Conservation (phyloP, 768 basidiomycete species). For the Mycena vitilis region DNA sequence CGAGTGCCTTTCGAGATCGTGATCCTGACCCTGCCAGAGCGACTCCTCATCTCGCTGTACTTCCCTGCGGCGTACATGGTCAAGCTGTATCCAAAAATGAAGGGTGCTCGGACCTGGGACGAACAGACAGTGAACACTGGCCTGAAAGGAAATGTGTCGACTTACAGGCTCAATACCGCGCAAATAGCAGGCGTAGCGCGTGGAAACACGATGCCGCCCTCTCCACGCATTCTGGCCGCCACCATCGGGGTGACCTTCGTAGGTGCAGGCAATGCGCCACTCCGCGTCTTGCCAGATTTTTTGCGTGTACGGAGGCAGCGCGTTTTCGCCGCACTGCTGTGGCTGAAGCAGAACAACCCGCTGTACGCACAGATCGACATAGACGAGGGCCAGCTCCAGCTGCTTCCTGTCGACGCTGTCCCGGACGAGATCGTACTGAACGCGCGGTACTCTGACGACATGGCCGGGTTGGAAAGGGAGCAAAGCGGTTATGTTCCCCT, state of each 20-base stretch:
- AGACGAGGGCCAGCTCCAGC: slow-evolving; percentile 31
- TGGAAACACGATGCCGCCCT: slow-evolving; percentile 41
- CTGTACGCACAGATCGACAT: slow-evolving; percentile 42
- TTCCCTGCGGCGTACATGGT: slow-evolving; percentile 36
- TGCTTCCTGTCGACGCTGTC: slow-evolving; percentile 47
- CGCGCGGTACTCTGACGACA: slow-evolving; percentile 38
- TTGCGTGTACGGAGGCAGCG: slow-evolving; percentile 40
- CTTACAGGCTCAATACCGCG: slow-evolving; percentile 38
- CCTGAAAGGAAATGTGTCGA: slow-evolving; percentile 49
- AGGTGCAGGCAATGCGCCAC: too few species aligned
- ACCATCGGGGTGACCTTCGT: too few species aligned
- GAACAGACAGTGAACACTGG: slow-evolving; percentile 34
- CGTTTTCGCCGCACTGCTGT: slow-evolving; percentile 42
- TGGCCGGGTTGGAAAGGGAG: slow-evolving; percentile 39
- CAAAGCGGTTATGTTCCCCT: slow-evolving; percentile 45
- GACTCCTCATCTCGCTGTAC: slow-evolving; percentile 35
- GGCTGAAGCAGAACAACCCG: slow-evolving; percentile 47
- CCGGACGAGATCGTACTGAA: slow-evolving; percentile 43
- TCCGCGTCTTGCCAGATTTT: too few species aligned
- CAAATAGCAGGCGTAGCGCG: slow-evolving; percentile 35
- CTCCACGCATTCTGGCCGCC: too few species aligned
- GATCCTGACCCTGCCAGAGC: slow-evolving; percentile 39
- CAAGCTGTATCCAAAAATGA: slow-evolving; percentile 6
- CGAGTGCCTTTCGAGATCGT: slow-evolving; percentile 33
- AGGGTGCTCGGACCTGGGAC: slow-evolving; percentile 21